A percentile compares a stretch with the other conserved stretches of the same genome.
phyloP scores from a whole-genome alignment of 768 basidiomycete genomes.

The Ephemerocybe angulata region DNA sequence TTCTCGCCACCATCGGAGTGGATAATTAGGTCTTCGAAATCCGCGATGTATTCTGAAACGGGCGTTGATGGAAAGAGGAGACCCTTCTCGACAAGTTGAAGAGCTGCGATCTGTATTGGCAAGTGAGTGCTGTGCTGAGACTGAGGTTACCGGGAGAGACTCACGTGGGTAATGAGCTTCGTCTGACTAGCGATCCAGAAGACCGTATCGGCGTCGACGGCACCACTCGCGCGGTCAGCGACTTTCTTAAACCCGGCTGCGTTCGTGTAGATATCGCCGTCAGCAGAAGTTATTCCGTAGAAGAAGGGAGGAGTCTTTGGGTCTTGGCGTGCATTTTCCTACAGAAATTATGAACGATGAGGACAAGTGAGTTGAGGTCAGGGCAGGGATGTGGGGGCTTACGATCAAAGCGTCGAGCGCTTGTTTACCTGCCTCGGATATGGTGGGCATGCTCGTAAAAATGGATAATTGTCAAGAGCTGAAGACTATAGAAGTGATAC shows the following conservation, averaged over 20 bases:
- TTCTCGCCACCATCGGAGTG: background rate
- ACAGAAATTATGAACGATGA: background rate
- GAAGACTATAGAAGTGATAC: no score
- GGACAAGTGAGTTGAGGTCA: background rate
- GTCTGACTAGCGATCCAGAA: constrained; percentile 41
- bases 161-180: constrained; percentile 31
- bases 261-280: constrained; percentile 29
- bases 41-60: constrained; percentile 24
- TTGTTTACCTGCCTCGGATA: background rate
- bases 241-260: constrained; percentile 22
- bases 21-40: constrained; percentile 25
- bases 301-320: constrained; percentile 11
- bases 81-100: constrained; percentile 31
- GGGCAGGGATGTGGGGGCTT: background rate
- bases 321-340: background rate
- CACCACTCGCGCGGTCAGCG: constrained; percentile 23
- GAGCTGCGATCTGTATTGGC: constrained; percentile 24
- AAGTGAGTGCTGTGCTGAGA: background rate
- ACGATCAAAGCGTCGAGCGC: background rate
- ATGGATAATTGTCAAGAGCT: no score
- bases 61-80: constrained; percentile 24
- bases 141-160: constrained; percentile 6
- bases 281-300: constrained; percentile 21
- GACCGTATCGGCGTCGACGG: constrained; percentile 28
- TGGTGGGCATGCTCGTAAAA: no score